Base-by-base conservation (phyloP, 1,284 basidiomycete species). In the Singerocomus rubriflavus region DNA sequence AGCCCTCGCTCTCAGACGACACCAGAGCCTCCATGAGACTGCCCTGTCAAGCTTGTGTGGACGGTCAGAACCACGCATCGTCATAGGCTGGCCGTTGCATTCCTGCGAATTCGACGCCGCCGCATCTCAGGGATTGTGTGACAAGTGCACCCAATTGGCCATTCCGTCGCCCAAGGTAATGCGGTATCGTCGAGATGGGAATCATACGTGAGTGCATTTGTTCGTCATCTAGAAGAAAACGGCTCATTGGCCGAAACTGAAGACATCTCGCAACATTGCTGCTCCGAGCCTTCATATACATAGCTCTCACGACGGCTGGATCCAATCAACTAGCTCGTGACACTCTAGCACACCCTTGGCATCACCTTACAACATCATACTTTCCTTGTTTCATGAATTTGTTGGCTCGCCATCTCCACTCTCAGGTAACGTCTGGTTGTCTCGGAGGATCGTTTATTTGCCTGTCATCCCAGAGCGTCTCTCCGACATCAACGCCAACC, bases 61-160 rank as follows among this genome's bases (percentile, higher is more conserved):
- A n/a, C 33, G 5, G 33, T 13, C 4, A 9, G 41, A 21, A 10
- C 17, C 30, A 35, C 10, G 41, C 21, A 4, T 16, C 3, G 14
- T 30, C 31, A 58, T 41, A 39, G 35, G 21, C 13, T 17, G 25
- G 16, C 38, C 21, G 34, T 29, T 14, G 29, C 32, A 25, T 3
- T 21, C 44, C 32, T 62, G 60, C 37, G 60, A 62, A 51, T 21
- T 5, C 12, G 21, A 41, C 21, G 27, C 7, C 33, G 13, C 36
- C 36, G 5, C 48, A 40, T 62, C 60, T 45, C 60, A 60, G 48
- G 57, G 16, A 29, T 44, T 34, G 44, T 53, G 55, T 52, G 46
- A 31, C 42, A 34, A 35, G n/a, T 27, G 11, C 36, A 31, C 34
- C 29, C 50, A 3, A 53, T 37, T 7, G 34, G 31, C 9, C n/a